Evolutionary conservation across 805 yeast species (phyloP).

Genomic region (Candida methanosorbosa): DNA sequence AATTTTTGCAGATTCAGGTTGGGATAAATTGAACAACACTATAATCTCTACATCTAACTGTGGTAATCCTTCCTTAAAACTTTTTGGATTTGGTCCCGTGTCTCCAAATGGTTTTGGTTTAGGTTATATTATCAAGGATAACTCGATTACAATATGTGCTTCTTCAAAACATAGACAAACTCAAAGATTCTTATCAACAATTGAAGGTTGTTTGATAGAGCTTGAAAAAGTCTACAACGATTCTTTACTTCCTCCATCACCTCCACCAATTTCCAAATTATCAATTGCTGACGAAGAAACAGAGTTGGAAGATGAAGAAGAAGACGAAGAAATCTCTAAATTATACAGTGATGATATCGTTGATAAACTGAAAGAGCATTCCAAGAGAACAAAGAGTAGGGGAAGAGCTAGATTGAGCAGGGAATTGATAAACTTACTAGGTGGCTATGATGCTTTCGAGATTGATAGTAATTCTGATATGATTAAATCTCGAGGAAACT

Average conservation of each 20-base stretch:
- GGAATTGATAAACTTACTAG: slow-evolving; percentile 37
- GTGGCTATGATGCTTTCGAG: slow-evolving; percentile 87
- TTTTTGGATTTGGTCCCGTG: slow-evolving; percentile 91
- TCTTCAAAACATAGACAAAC: slow-evolving; percentile 89
- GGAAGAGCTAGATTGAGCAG: slow-evolving; percentile 6
- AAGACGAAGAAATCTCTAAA: slow-evolving; percentile 1
- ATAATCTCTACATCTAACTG: slow-evolving; percentile 81
- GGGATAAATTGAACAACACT: slow-evolving; percentile 79
- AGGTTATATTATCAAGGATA: slow-evolving; percentile 79
- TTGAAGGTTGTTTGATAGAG: slow-evolving; percentile 53
- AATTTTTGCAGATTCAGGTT: slow-evolving; percentile 77
- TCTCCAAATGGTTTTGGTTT: slow-evolving; percentile 88
- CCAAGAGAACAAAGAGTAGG: slow-evolving; percentile 8
- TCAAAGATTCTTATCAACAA: slow-evolving; percentile 61
- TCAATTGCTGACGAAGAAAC: background rate
- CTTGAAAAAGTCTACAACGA: slow-evolving; percentile 41
- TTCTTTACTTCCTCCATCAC: slow-evolving; percentile 12
- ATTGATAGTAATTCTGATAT: slow-evolving; percentile 54
- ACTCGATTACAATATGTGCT: slow-evolving; percentile 71
- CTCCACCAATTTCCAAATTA: slow-evolving; percentile 2
- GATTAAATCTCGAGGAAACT: slow-evolving; percentile 48
- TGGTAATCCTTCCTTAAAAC: slow-evolving; percentile 81
- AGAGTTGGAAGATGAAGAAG: slow-evolving; percentile 4
- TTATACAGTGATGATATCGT: slow-evolving; percentile 11
- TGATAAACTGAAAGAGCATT: slow-evolving; percentile 11